These are phyloP conservation scores for Globisporangium irregulare DNA, from an alignment of 352 stramenopile genomes.

Conservation along the genomic window DNA sequence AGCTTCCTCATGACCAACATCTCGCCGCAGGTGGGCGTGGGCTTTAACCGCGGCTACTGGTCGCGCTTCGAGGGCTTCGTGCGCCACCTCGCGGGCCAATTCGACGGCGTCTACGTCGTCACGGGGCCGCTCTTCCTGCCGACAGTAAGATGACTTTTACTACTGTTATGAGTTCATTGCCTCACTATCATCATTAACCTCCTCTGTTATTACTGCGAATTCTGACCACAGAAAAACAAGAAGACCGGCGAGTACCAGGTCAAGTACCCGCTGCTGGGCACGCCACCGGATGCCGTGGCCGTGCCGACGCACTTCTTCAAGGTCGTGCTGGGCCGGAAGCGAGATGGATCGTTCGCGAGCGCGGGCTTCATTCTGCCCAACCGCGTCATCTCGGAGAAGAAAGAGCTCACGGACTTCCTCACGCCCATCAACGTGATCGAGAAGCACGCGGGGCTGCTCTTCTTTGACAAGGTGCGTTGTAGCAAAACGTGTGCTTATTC, in stretches of 20 bases:
- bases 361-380: conserved; percentile 95
- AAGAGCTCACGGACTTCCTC: conserved; percentile 82
- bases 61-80: conserved; percentile 84
- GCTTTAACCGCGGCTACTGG: conserved; percentile 90
- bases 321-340: conserved; percentile 76
- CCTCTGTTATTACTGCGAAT: background rate
- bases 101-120: conserved; percentile 86
- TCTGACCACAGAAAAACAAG: conserved; percentile 51
- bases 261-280: conserved; percentile 80
- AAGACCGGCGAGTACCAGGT: conserved; percentile 63
- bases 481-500: background rate
- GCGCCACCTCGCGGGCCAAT: conserved; percentile 74
- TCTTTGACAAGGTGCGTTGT: conserved; percentile 85
- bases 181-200: background rate
- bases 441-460: conserved; percentile 89
- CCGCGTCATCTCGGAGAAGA: conserved; percentile 70
- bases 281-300: conserved; percentile 79
- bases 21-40: conserved; percentile 87
- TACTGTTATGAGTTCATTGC: background rate
- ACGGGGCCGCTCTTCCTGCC: conserved; percentile 94
- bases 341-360: conserved; percentile 63
- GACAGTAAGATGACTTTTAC: conserved; percentile 31
- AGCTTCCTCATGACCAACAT: conserved; percentile 97
- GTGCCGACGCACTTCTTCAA: conserved; percentile 98
- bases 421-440: conserved; percentile 91